Conservation (phyloP, 2,329 filamentous ascomycete genomes). For the Xylariaceae sp. region DNA sequence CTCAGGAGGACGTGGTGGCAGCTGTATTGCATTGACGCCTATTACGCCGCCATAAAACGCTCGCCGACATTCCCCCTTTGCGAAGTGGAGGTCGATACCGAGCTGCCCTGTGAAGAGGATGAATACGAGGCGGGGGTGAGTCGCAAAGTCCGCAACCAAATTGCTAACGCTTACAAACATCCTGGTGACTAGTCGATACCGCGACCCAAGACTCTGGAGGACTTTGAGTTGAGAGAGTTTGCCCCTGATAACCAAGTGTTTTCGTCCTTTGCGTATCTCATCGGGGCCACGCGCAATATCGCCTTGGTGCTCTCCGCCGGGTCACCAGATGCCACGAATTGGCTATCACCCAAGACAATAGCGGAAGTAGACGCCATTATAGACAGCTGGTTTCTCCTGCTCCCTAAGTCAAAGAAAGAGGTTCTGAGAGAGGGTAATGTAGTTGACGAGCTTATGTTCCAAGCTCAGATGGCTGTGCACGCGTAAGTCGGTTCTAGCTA, state of each 20-base stretch:
- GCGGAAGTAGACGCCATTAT: constrained; percentile 21
- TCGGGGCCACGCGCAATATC: constrained; percentile 19
- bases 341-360: constrained; percentile 17
- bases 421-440: constrained; percentile 16
- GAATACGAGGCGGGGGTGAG: constrained; percentile 22
- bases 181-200: constrained; percentile 16
- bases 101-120: constrained; percentile 21
- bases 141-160: neutral
- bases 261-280: constrained; percentile 22
- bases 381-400: constrained; percentile 19
- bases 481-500: constrained; percentile 11
- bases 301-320: constrained; percentile 19
- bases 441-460: constrained; percentile 23
- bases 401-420: constrained; percentile 18
- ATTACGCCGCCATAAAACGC: constrained; percentile 20
- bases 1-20: constrained; percentile 19
- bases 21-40: constrained; percentile 19
- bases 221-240: constrained; percentile 20
- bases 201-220: constrained; percentile 17
- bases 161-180: neutral
- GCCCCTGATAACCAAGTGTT: constrained; percentile 15
- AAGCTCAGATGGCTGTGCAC: constrained; percentile 22
- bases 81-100: constrained; percentile 16
- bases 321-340: constrained; percentile 14
- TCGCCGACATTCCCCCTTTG: constrained; percentile 13